Percentiles rank a stretch among this genome's conserved stretches.
phyloP scores from a whole-genome alignment of 176 grass and related monocot genomes.

The Oryza glaberrima region DNA sequence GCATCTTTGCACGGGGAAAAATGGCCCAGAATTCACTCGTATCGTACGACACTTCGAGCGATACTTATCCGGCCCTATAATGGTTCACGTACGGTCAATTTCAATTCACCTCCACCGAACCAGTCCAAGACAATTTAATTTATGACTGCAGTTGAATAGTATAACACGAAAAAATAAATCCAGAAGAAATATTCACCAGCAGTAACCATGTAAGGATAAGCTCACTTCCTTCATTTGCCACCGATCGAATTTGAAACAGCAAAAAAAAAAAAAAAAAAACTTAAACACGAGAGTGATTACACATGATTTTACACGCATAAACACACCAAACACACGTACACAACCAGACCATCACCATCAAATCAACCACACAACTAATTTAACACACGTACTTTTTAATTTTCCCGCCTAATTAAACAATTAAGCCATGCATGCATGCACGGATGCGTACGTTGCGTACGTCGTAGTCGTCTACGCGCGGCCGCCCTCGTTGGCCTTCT shows the following conservation, averaged over 20 bases:
- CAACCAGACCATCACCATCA: not conserved
- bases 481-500: slow-evolving; percentile 76
- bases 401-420: not conserved
- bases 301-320: not conserved
- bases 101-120: not conserved
- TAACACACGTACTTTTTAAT: not conserved
- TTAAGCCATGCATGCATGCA: not conserved
- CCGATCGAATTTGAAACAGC: not conserved
- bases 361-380: not conserved
- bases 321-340: not conserved
- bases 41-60: no score
- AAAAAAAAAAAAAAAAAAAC: not conserved
- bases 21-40: no score
- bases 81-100: not conserved
- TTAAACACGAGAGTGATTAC: not conserved
- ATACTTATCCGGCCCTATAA: no score
- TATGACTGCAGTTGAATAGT: no score
- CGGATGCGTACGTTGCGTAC: not conserved
- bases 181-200: no score
- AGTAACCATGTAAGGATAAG: not conserved
- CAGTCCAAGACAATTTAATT: no score
- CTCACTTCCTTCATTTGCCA: not conserved
- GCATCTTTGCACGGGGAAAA: no score
- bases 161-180: no score
- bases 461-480: slow-evolving; percentile 17